Evolutionary conservation across 805 yeast species (phyloP).

Genomic region (Jamesozyma rosinii): DNA sequence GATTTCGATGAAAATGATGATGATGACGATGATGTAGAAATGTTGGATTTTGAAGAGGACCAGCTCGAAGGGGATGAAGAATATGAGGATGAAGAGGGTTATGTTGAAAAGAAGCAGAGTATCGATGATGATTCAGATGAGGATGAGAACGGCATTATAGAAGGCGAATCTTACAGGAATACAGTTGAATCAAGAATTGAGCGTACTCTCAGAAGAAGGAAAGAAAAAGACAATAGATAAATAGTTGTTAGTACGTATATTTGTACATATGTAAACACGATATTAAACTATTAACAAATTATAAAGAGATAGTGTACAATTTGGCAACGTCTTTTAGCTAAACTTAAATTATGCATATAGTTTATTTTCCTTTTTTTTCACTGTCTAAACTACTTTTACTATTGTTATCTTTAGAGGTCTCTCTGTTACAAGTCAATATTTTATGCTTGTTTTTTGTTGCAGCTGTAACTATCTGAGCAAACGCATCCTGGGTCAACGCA

Average conservation of each 20-base stretch:
- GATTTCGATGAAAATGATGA: conserved; percentile 6
- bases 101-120: background rate
- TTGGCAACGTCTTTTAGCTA: too few species aligned
- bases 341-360: too few species aligned
- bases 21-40: background rate
- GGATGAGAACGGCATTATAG: conserved; percentile 4
- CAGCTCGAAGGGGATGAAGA: background rate
- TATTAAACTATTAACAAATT: too few species aligned
- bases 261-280: too few species aligned
- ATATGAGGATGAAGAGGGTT: background rate
- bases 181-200: background rate
- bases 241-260: too few species aligned
- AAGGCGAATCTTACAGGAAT: too few species aligned
- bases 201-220: background rate
- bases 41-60: conserved; percentile 5
- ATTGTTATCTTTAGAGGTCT: too few species aligned
- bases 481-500: conserved; percentile 42
- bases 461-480: conserved; percentile 62
- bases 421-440: conserved; percentile 18
- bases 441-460: conserved; percentile 52
- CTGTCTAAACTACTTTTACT: too few species aligned
- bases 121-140: conserved; percentile 1
- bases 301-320: too few species aligned
- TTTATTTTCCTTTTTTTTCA: too few species aligned
- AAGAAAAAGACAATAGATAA: too few species aligned